Conservation (phyloP, 768 basidiomycete genomes). For the Calocera cornea region DNA sequence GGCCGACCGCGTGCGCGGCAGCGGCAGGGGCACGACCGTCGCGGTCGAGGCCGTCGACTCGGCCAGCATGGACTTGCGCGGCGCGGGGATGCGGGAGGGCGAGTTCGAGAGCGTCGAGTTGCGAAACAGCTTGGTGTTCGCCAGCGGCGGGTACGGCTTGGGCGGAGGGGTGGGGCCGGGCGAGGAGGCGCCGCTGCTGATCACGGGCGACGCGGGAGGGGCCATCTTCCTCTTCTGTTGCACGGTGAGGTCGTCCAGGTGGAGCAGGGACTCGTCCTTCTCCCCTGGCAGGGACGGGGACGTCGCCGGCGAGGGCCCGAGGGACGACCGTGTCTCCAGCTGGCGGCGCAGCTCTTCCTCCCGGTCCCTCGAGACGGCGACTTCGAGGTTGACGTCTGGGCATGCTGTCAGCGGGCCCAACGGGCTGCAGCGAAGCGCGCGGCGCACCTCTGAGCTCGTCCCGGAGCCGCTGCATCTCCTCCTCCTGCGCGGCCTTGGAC, state of each 20-base stretch:
- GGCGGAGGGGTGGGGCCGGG: conserved; percentile 42
- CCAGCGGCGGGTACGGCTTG: conserved; percentile 37
- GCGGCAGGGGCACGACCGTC: conserved; percentile 32
- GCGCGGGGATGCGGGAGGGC: conserved; percentile 22
- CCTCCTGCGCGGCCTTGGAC: conserved; percentile 79
- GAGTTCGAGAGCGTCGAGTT: conserved; percentile 26
- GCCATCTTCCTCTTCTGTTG: neutral
- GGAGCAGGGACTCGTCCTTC: conserved; percentile 45
- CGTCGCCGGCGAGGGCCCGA: conserved; percentile 12
- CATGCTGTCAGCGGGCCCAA: too few species aligned
- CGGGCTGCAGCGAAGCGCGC: conserved; percentile 4
- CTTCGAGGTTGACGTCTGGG: conserved; percentile 79
- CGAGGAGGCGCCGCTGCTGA: conserved; percentile 29
- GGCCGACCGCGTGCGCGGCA: conserved; percentile 47
- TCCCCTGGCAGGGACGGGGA: conserved; percentile 28
- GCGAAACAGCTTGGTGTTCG: conserved; percentile 35
- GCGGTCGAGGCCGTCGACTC: conserved; percentile 18
- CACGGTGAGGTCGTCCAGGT: conserved; percentile 12
- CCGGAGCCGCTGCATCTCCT: conserved; percentile 76
- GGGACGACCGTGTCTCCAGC: conserved; percentile 18
- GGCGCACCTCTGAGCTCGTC: conserved; percentile 80
- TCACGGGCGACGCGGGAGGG: conserved; percentile 20
- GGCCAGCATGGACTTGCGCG: conserved; percentile 25
- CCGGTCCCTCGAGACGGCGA: conserved; percentile 70
- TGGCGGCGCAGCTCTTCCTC: conserved; percentile 28